Evolutionary conservation across 768 basidiomycete genomes (phyloP).

Genomic region (Coprinopsis strossmayeri): DNA sequence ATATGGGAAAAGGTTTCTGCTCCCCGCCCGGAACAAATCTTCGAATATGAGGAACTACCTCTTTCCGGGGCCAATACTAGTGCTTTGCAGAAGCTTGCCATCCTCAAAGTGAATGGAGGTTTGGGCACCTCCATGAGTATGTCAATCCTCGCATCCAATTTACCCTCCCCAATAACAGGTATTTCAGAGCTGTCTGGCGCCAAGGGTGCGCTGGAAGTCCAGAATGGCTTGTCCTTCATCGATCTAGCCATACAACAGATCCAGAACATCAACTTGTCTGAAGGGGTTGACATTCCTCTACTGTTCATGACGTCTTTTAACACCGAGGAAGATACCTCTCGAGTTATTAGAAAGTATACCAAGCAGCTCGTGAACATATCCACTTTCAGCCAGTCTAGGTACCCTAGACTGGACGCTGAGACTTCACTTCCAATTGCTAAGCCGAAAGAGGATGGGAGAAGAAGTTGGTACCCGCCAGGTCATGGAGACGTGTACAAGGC

Average conservation of each 20-base stretch:
- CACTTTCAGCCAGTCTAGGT: constrained; percentile 79
- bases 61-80: constrained; percentile 46
- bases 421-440: constrained; percentile 68
- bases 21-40: constrained; percentile 78
- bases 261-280: constrained; percentile 72
- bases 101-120: constrained; percentile 88
- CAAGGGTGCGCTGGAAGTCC: constrained; percentile 81
- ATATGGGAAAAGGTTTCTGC: constrained; percentile 88
- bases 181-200: constrained; percentile 63
- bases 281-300: constrained; percentile 74
- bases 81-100: constrained; percentile 88
- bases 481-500: constrained; percentile 95
- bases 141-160: not conserved
- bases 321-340: constrained; percentile 82
- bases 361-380: constrained; percentile 79
- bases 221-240: constrained; percentile 84
- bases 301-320: constrained; percentile 94
- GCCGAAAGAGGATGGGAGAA: constrained; percentile 60
- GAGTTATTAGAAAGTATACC: constrained; percentile 82
- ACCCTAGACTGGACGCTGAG: constrained; percentile 78
- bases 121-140: constrained; percentile 82
- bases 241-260: constrained; percentile 83
- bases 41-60: constrained; percentile 74
- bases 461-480: constrained; percentile 85
- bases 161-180: constrained; percentile 16